phyloP scores from a whole-genome alignment of 495 filamentous ascomycete genomes.

The Penicillium mononematosum region DNA sequence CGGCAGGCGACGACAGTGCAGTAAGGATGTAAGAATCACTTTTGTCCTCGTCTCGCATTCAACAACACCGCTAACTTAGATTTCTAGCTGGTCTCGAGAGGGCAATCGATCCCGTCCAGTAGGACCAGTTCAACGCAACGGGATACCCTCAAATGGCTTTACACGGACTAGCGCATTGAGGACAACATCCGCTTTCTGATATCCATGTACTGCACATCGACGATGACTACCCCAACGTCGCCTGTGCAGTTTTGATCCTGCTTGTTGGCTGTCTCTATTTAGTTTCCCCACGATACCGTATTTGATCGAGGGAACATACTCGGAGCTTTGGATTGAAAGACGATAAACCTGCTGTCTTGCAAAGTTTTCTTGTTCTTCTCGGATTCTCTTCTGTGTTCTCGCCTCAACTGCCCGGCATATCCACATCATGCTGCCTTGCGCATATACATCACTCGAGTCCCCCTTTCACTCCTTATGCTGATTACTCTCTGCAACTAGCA shows the following conservation, averaged over 20 bases:
- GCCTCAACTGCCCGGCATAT: background rate
- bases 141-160: constrained; percentile 34
- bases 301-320: constrained; percentile 16
- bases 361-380: constrained; percentile 6
- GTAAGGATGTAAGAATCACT: constrained; percentile 72
- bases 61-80: constrained; percentile 20
- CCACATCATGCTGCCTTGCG: constrained; percentile 1
- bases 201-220: background rate
- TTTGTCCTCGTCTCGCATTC: background rate
- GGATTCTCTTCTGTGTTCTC: background rate
- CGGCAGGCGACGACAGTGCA: constrained; percentile 81
- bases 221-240: background rate
- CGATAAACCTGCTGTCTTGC: constrained; percentile 17
- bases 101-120: constrained; percentile 25
- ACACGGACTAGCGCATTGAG: constrained; percentile 45
- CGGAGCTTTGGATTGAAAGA: constrained; percentile 25
- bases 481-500: constrained; percentile 10
- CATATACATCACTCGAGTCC: constrained; percentile 19
- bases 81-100: constrained; percentile 42
- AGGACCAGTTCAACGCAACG: constrained; percentile 26
- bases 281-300: constrained; percentile 9
- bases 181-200: constrained; percentile 38
- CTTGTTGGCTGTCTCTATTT: constrained; percentile 7
- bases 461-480: background rate
- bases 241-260: background rate